A percentile compares a stretch with the other conserved stretches of the same genome.
Conservation (phyloP, 495 filamentous ascomycete genomes). For the Tuber umbilicatum region DNA sequence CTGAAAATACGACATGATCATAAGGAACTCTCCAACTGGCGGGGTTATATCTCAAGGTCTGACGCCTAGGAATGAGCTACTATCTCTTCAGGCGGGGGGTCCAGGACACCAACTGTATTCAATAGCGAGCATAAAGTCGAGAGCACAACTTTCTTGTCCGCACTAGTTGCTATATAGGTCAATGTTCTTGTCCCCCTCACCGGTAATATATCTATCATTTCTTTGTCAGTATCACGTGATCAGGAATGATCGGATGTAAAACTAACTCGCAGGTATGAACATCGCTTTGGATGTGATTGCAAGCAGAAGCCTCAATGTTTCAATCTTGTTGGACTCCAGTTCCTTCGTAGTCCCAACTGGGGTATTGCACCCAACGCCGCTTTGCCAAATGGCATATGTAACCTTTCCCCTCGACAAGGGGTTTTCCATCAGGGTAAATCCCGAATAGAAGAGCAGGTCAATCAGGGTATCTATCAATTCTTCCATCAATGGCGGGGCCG, state of each 20-base stretch:
- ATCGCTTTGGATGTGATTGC: constrained; percentile 83
- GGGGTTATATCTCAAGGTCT: constrained; percentile 96
- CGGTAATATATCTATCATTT: constrained; percentile 57
- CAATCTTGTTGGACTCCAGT: constrained; percentile 82
- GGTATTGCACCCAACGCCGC: constrained; percentile 90
- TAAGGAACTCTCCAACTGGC: constrained; percentile 92
- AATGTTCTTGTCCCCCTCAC: constrained; percentile 79
- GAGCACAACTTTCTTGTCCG: constrained; percentile 86
- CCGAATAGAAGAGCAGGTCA: constrained; percentile 85
- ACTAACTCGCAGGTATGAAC: constrained; percentile 75
- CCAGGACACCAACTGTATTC: constrained; percentile 68
- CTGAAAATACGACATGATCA: constrained; percentile 87
- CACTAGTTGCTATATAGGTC: constrained; percentile 78
- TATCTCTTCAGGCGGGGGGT: not conserved
- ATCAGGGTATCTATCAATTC: constrained; percentile 86
- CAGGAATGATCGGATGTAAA: not conserved
- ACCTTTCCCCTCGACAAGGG: constrained; percentile 63
- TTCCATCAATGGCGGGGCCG: constrained; percentile 81
- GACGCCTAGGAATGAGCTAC: not conserved
- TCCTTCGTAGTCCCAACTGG: constrained; percentile 81
- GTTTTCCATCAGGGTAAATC: constrained; percentile 68
- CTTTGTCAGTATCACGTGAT: constrained; percentile 14
- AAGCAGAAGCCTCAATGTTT: constrained; percentile 79
- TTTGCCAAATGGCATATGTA: constrained; percentile 94
- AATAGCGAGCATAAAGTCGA: constrained; percentile 84